Conservation (phyloP, 2,329 filamentous ascomycete species). For the Paraphaeosphaeria minitans region DNA sequence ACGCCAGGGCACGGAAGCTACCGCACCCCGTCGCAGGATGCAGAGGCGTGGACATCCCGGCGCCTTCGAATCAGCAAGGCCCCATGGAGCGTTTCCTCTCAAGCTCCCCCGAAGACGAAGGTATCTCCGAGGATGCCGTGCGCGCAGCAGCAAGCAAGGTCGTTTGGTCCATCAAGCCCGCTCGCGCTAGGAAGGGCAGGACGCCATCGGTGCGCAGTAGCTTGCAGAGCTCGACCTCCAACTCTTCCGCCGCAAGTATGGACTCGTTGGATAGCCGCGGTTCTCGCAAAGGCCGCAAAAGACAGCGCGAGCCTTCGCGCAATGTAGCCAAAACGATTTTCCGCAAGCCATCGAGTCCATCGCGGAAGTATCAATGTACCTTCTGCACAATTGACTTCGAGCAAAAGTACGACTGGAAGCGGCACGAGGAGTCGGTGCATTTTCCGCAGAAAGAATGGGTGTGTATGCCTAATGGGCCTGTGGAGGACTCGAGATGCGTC, state of each 20-base stretch:
- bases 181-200: conserved; percentile 8
- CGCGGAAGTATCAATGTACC: conserved; percentile 56
- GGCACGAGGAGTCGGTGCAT: conserved; percentile 69
- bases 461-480: conserved; percentile 54
- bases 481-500: conserved; percentile 55
- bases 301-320: conserved; percentile 21
- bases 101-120: conserved; percentile 31
- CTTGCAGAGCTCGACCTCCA: conserved; percentile 21
- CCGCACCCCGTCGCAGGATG: conserved; percentile 5
- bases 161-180: conserved; percentile 1
- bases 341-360: conserved; percentile 23
- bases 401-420: conserved; percentile 61
- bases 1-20: conserved; percentile 27
- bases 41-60: background rate
- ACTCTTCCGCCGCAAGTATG: conserved; percentile 24
- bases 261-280: conserved; percentile 26
- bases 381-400: conserved; percentile 58
- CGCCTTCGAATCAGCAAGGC: conserved; percentile 8
- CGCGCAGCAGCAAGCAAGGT: conserved; percentile 16
- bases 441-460: conserved; percentile 67
- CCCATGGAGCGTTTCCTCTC: conserved; percentile 30
- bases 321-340: conserved; percentile 12
- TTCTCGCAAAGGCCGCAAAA: conserved; percentile 27
- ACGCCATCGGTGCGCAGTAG: conserved; percentile 19
- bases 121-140: conserved; percentile 22